Conservation (phyloP, 1,284 basidiomycete species). For the Volvariella volvacea region DNA sequence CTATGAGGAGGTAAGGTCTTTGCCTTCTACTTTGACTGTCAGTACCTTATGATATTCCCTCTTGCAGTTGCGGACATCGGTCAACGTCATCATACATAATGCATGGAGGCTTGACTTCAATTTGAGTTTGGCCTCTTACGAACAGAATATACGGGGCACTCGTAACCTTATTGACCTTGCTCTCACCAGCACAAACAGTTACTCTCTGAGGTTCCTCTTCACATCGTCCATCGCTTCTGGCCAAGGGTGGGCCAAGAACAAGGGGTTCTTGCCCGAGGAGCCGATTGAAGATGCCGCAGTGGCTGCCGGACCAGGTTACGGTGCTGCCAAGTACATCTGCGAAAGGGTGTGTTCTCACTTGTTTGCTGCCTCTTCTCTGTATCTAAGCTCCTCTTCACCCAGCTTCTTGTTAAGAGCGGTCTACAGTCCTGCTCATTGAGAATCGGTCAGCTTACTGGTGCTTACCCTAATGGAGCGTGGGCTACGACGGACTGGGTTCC, state of each 20-base stretch:
- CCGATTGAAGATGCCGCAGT: constrained; percentile 3
- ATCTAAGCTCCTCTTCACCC: neutral
- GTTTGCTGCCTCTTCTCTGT: no score
- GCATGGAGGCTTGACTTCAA: constrained; percentile 41
- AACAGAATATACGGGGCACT: constrained; percentile 28
- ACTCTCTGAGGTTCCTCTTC: constrained; percentile 13
- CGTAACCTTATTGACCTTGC: constrained; percentile 35
- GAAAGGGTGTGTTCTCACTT: constrained; percentile 9
- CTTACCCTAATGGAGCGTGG: constrained; percentile 14
- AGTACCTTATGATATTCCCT: neutral
- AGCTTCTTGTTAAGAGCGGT: constrained; percentile 12
- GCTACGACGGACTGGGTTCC: constrained; percentile 17
- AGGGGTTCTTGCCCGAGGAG: constrained; percentile 11
- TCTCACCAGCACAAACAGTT: constrained; percentile 17
- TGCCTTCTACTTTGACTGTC: neutral
- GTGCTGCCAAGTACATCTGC: constrained; percentile 13
- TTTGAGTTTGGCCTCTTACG: constrained; percentile 24
- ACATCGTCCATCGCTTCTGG: constrained; percentile 14
- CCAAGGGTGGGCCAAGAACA: constrained; percentile 9
- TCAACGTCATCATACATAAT: constrained; percentile 28
- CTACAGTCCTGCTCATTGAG: constrained; percentile 12
- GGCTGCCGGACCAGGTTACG: constrained; percentile 13
- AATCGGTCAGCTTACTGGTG: constrained; percentile 15
- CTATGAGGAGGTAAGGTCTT: constrained; percentile 12
- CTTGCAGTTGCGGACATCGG: constrained; percentile 15